A percentile compares a stretch with the other conserved stretches of the same genome.
Conservation (phyloP, 169 alveolate species). For the Eimeria nieschulzi region DNA sequence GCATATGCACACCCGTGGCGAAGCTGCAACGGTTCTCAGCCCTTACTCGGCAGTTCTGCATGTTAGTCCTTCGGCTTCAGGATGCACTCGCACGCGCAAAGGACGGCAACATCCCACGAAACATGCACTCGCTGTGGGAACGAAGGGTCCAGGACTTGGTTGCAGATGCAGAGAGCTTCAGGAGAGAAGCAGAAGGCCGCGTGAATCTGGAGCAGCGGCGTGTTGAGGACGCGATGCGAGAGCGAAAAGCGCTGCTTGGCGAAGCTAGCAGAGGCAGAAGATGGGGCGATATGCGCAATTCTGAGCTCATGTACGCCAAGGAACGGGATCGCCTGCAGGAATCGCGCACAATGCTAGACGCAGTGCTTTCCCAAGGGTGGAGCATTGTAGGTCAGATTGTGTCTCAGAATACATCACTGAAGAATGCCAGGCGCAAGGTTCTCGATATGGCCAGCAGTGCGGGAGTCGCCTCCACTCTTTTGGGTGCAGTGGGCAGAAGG, state of each 20-base stretch:
- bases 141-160: constrained; percentile 47
- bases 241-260: constrained; percentile 51
- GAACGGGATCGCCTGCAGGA: constrained; percentile 70
- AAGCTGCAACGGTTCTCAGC: constrained; percentile 67
- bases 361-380: constrained; percentile 67
- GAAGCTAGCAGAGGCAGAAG: constrained; percentile 13
- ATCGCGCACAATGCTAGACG: constrained; percentile 62
- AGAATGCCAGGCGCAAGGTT: constrained; percentile 69
- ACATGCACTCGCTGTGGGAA: constrained; percentile 47
- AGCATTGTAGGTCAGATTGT: constrained; percentile 63
- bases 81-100: constrained; percentile 50
- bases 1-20: constrained; percentile 9
- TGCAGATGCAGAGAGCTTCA: constrained; percentile 63
- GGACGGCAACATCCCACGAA: constrained; percentile 2
- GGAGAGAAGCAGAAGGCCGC: constrained; percentile 69
- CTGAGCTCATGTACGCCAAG: constrained; percentile 64
- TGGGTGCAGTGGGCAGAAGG: constrained; percentile 66
- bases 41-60: constrained; percentile 65
- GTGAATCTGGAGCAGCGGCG: constrained; percentile 63
- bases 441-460: constrained; percentile 71
- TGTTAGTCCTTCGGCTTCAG: constrained; percentile 41
- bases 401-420: constrained; percentile 63
- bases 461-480: constrained; percentile 66
- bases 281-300: constrained; percentile 62
- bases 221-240: constrained; percentile 60